Percentiles rank a stretch among this genome's conserved stretches.
Conservation (phyloP, 768 basidiomycete genomes). For the Russula brevipes region DNA sequence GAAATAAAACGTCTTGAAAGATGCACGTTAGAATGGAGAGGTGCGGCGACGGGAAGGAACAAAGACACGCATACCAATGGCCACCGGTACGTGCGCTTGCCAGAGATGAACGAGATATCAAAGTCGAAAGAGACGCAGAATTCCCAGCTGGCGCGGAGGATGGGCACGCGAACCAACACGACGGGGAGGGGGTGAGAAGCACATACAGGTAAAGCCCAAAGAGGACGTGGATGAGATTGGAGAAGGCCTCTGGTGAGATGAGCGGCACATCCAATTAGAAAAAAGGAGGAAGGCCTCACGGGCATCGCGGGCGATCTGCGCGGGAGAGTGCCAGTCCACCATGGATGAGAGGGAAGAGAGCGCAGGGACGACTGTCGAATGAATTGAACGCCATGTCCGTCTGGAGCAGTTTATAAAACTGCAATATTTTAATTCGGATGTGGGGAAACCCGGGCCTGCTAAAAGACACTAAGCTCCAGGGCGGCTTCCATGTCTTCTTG, state of each 20-base stretch:
- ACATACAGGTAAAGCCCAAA: slow-evolving; percentile 44
- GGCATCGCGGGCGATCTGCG: slow-evolving; percentile 35
- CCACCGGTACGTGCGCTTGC: slow-evolving; percentile 44
- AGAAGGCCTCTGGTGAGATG: slow-evolving; percentile 34
- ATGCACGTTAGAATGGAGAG: background rate
- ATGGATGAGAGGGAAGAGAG: slow-evolving; percentile 28
- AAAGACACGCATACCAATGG: slow-evolving; percentile 35
- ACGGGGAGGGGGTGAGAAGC: background rate
- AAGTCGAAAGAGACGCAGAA: slow-evolving; percentile 40
- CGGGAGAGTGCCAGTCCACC: slow-evolving; percentile 40
- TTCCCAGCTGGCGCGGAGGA: slow-evolving; percentile 38
- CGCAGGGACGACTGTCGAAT: background rate
- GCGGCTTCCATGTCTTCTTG: slow-evolving; percentile 5
- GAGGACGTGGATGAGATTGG: slow-evolving; percentile 40
- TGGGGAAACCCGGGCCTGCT: background rate
- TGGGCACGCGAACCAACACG: background rate
- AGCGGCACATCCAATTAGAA: background rate
- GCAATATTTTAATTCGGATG: background rate
- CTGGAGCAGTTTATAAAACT: slow-evolving; percentile 1
- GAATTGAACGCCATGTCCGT: background rate
- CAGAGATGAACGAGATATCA: slow-evolving; percentile 39
- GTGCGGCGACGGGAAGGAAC: background rate
- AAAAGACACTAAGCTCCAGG: background rate
- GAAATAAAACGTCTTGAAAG: slow-evolving; percentile 41
- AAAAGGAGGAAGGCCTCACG: slow-evolving; percentile 28